phyloP scores from a whole-genome alignment of 805 yeast genomes.

The Candida coleopterorum region DNA sequence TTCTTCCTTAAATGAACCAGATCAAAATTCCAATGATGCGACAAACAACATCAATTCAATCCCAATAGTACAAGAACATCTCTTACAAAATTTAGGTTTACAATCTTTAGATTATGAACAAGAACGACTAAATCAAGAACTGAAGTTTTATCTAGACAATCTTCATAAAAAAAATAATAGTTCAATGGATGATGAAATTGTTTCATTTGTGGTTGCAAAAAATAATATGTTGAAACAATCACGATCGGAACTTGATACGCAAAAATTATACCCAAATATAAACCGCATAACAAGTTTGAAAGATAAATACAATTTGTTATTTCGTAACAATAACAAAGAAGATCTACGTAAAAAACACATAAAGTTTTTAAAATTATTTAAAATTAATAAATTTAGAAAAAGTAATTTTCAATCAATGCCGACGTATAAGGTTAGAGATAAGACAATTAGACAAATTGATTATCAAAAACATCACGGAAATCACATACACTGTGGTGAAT shows the following conservation, averaged over 20 bases:
- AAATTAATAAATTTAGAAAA: neutral
- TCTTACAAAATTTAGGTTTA: too few relatives aligned
- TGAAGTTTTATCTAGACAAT: too few relatives aligned
- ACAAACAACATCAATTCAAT: too few relatives aligned
- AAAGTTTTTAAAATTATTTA: neutral
- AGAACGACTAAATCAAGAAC: neutral
- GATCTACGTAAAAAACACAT: neutral
- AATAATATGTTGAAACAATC: slow-evolving; percentile 1
- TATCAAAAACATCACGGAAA: neutral
- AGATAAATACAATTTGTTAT: slow-evolving; percentile 2
- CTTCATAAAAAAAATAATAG: neutral
- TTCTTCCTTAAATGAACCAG: neutral
- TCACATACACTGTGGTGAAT: neutral
- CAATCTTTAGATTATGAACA: neutral
- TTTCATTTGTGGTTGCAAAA: slow-evolving; percentile 5
- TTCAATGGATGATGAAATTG: slow-evolving; percentile 1
- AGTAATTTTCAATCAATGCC: neutral
- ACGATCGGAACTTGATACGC: neutral
- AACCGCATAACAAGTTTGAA: slow-evolving; percentile 1
- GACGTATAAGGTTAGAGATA: neutral
- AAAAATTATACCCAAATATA: neutral
- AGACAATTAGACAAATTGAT: neutral
- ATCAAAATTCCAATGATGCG: neutral
- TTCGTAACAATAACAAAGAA: neutral
- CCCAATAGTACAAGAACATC: neutral